Base-by-base conservation (phyloP, 345 rosid species). In the Populus deltoides region DNA sequence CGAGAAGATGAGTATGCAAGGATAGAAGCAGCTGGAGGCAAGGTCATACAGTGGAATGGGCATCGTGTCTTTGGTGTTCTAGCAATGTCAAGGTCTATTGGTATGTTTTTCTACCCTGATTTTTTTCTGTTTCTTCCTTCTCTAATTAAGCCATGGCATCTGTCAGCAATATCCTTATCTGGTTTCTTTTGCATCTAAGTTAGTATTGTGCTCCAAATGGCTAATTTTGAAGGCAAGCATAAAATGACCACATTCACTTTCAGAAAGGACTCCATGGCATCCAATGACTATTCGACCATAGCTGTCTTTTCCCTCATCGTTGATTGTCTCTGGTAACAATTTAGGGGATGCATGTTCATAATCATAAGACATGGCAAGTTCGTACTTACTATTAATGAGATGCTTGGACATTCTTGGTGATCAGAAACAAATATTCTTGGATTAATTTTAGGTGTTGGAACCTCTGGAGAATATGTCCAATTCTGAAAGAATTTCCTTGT, bases 11-110 rank as follows among this genome's bases (percentile, higher is more conserved):
- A 93, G 81, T 91, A 87, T 83, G 90, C 92, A 74, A 93, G 99
- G 83, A 96, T 96, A 72, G 98, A 96, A 81, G 97, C 90, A 66
- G 95, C 99, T 70, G 99, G 97, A 76, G 99, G 99, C 47, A 96
- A 89, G 88, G 97, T 96, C 82, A 96, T 96, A 75, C 97, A 92
- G 51, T 96, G 98, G 99, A 94, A 93, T 70, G 98, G 98, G 27
- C 95, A 91, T 77, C 97, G 98, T 62, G 99, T 96, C 70, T 93
- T 92, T 73, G 99, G 99, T 22, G 98, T 96, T 81, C 94, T 96
- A 73, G 99, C 97, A 45, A 92, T 96, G 98, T 96, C 99, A 59
- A 93, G 98, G 75, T 93, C 99, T 73, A 89, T 96, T 59, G 99
- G 99, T 93, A 85, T 62, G 91, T 66, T 29, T 43, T 78, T 65